Evolutionary conservation across 148 eudicot species (phyloP).

Genomic region (Arbutus unedo): DNA sequence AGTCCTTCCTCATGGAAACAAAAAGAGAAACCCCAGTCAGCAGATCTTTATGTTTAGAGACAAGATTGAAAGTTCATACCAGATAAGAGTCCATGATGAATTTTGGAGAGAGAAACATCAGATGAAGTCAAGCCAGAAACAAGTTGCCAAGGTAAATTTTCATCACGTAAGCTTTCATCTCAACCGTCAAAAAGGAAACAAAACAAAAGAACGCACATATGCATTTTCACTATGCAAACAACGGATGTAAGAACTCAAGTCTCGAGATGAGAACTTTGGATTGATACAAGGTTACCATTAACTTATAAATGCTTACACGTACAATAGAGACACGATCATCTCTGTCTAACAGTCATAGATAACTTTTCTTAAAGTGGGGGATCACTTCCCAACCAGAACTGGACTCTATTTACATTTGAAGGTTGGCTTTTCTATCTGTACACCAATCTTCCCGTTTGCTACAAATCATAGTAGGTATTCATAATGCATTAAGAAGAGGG

Average conservation of each 20-base stretch:
- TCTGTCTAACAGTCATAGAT: background rate
- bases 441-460: slow-evolving; percentile 16
- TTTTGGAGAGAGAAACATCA: background rate
- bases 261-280: background rate
- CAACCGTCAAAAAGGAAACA: background rate
- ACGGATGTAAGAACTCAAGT: background rate
- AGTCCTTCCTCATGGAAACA: background rate
- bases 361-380: background rate
- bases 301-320: slow-evolving; percentile 4
- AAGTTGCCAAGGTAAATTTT: background rate
- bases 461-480: slow-evolving; percentile 54
- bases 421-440: slow-evolving; percentile 33
- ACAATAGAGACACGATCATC: background rate
- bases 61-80: background rate
- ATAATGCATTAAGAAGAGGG: slow-evolving; percentile 52
- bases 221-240: slow-evolving; percentile 1
- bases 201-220: background rate
- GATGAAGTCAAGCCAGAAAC: background rate
- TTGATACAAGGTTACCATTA: background rate
- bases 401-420: slow-evolving; percentile 42
- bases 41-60: background rate
- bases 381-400: slow-evolving; percentile 5
- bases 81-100: background rate
- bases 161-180: background rate
- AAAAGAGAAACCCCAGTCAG: background rate